Evolutionary conservation across 2,329 filamentous ascomycete genomes (phyloP).

Genomic region (Helotiales sp.): DNA sequence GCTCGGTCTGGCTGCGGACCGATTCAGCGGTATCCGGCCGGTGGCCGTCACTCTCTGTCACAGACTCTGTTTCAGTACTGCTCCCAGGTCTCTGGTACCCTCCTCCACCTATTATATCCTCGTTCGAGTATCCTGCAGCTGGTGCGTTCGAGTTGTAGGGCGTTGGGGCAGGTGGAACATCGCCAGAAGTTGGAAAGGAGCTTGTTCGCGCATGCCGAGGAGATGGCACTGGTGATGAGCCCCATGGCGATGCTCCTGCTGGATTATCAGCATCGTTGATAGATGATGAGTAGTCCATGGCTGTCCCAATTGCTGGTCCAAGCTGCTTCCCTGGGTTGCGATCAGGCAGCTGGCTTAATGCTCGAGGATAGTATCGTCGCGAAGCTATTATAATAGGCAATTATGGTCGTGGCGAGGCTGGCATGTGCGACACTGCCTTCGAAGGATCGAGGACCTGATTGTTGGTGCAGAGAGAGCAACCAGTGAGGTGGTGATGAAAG

Average conservation of each 20-base stretch:
- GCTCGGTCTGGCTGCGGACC: conserved; percentile 33
- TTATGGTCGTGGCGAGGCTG: not conserved
- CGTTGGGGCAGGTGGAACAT: conserved; percentile 38
- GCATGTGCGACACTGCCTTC: conserved; percentile 10
- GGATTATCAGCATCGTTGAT: conserved; percentile 63
- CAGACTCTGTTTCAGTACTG: conserved; percentile 35
- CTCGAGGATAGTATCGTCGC: conserved; percentile 21
- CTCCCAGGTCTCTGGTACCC: conserved; percentile 38
- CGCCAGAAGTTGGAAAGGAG: conserved; percentile 36
- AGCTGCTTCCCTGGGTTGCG: conserved; percentile 9
- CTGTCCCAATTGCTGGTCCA: conserved; percentile 14
- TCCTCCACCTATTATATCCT: conserved; percentile 35
- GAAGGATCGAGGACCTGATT: not conserved
- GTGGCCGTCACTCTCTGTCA: conserved; percentile 36
- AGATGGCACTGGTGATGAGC: conserved; percentile 42
- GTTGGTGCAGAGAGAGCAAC: conserved; percentile 17
- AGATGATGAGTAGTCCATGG: conserved; percentile 70
- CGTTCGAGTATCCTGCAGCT: conserved; percentile 35
- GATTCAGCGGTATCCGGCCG: conserved; percentile 41
- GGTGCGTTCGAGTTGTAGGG: conserved; percentile 34
- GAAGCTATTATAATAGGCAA: not conserved
- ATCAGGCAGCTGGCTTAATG: conserved; percentile 1
- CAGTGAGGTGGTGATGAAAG: conserved; percentile 6
- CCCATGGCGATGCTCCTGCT: conserved; percentile 66
- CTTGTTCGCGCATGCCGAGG: conserved; percentile 39